Conservation (phyloP, 2,329 filamentous ascomycete genomes). For the Trichoderma atrobrunneum region DNA sequence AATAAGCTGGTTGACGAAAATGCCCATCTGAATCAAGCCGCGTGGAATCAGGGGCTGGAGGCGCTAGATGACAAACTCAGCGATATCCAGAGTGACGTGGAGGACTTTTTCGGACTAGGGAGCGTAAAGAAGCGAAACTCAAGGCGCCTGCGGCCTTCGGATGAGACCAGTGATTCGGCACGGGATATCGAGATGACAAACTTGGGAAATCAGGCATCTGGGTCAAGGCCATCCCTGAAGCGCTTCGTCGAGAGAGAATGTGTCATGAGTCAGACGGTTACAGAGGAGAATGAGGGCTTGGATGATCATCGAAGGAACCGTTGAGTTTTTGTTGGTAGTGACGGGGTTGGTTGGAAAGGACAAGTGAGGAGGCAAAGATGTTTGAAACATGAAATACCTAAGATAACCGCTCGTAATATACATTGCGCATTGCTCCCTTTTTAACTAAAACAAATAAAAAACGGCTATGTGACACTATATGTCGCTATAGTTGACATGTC, state of each 20-base stretch:
- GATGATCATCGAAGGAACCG: slow-evolving; percentile 10
- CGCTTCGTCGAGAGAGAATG: slow-evolving; percentile 34
- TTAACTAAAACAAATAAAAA: neutral
- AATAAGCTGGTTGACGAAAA: slow-evolving; percentile 55
- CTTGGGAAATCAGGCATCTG: slow-evolving; percentile 23
- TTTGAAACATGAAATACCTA: slow-evolving; percentile 17
- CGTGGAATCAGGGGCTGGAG: slow-evolving; percentile 36
- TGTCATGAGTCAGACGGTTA: slow-evolving; percentile 38
- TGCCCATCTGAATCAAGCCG: slow-evolving; percentile 37
- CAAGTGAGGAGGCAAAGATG: neutral
- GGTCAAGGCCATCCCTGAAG: slow-evolving; percentile 19
- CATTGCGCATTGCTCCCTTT: neutral
- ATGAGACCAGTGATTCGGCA: slow-evolving; percentile 30
- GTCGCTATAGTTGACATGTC: neutral
- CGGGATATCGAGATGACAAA: slow-evolving; percentile 33
- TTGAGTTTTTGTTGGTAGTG: neutral
- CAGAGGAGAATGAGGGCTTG: slow-evolving; percentile 32
- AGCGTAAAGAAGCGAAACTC: slow-evolving; percentile 27
- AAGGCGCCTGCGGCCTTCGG: slow-evolving; percentile 28
- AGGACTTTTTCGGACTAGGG: slow-evolving; percentile 30
- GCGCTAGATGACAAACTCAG: slow-evolving; percentile 39
- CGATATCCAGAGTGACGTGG: slow-evolving; percentile 34
- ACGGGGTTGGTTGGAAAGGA: neutral
- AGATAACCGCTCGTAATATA: slow-evolving; percentile 26
- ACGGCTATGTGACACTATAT: neutral